A percentile compares a stretch with the other conserved stretches of the same genome.
Conservation (phyloP, 768 basidiomycete genomes). For the Heimioporus sp. region DNA sequence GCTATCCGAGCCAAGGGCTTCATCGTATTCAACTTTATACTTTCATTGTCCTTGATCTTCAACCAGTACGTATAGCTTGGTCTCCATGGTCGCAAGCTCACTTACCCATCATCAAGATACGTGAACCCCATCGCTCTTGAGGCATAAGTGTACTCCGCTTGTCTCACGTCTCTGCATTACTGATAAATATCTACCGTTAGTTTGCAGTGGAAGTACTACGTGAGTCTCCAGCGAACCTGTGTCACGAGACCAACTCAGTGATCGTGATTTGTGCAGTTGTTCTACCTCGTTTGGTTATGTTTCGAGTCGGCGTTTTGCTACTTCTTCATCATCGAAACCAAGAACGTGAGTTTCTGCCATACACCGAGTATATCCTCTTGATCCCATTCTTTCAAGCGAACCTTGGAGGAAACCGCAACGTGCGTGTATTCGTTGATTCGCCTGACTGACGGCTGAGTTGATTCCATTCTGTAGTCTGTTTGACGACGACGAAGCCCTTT, state of each 20-base stretch:
- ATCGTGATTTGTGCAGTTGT: background rate
- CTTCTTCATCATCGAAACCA: slow-evolving; percentile 38
- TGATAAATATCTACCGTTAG: slow-evolving; percentile 3
- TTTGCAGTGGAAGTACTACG: slow-evolving; percentile 48
- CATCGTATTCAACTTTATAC: slow-evolving; percentile 37
- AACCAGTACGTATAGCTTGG: slow-evolving; percentile 36
- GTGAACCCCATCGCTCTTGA: slow-evolving; percentile 37
- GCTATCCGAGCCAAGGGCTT: slow-evolving; percentile 40
- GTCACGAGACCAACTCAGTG: background rate
- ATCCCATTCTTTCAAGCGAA: background rate
- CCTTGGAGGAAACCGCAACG: slow-evolving; percentile 20
- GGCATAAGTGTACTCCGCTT: slow-evolving; percentile 7
- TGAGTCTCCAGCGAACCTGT: slow-evolving; percentile 14
- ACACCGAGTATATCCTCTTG: no score
- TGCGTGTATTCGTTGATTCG: slow-evolving; percentile 6
- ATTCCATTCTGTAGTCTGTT: slow-evolving; percentile 8
- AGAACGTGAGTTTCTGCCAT: slow-evolving; percentile 23
- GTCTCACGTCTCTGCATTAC: background rate
- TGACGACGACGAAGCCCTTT: slow-evolving; percentile 2
- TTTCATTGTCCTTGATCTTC: slow-evolving; percentile 42
- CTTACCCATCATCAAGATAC: slow-evolving; percentile 22
- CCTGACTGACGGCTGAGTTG: background rate
- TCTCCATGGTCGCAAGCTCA: slow-evolving; percentile 13
- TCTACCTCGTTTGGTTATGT: slow-evolving; percentile 40
- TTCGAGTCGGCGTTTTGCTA: slow-evolving; percentile 41